Conservation (phyloP, 257 asterid species). For the Solanum bulbocastanum region DNA sequence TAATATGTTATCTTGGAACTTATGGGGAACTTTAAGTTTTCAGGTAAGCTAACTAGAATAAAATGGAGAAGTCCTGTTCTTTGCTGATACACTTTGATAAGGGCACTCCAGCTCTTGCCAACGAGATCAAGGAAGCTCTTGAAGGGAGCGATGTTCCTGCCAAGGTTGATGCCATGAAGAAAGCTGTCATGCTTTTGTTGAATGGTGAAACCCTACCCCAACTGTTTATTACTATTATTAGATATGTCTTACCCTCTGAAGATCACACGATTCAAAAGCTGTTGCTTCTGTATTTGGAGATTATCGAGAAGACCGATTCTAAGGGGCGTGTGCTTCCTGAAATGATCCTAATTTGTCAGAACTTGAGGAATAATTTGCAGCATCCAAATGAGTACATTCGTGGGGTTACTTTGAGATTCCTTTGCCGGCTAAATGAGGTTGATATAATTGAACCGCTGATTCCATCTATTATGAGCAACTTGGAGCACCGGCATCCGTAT, state of each 20-base stretch:
- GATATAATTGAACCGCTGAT: conserved; percentile 85
- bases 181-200: conserved; percentile 82
- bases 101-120: conserved; percentile 80
- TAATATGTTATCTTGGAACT: neutral
- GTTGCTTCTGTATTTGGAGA: conserved; percentile 66
- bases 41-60: conserved; percentile 15
- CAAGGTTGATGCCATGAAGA: conserved; percentile 79
- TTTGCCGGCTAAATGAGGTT: conserved; percentile 81
- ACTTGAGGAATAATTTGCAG: conserved; percentile 75
- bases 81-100: conserved; percentile 79
- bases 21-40: neutral
- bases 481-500: conserved; percentile 88
- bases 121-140: conserved; percentile 92
- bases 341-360: conserved; percentile 90
- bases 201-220: conserved; percentile 89
- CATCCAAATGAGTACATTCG: conserved; percentile 93
- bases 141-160: conserved; percentile 73
- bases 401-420: conserved; percentile 82
- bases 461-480: conserved; percentile 67
- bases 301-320: conserved; percentile 76
- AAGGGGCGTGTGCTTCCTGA: conserved; percentile 79
- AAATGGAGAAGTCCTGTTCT: conserved; percentile 87
- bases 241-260: conserved; percentile 86
- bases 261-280: conserved; percentile 85
- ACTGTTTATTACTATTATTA: conserved; percentile 68